A percentile compares a stretch with the other conserved stretches of the same genome.
Evolutionary conservation across 352 stramenopile genomes (phyloP).

Genomic region (Aphanomyces astaci): DNA sequence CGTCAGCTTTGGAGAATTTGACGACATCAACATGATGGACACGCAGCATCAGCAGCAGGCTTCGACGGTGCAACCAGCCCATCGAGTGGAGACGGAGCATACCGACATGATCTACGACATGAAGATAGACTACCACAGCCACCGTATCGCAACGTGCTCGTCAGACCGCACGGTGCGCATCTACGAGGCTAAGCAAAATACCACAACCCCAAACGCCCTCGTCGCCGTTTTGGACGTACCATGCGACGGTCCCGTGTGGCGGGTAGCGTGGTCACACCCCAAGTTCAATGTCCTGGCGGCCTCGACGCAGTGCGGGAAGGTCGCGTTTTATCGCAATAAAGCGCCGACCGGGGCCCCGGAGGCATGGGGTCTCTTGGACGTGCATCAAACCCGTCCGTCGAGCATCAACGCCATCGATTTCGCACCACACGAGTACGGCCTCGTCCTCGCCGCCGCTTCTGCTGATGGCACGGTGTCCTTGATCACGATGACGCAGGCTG

Average conservation of each 20-base stretch:
- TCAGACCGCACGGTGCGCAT: conserved; percentile 76
- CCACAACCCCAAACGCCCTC: conserved; percentile 31
- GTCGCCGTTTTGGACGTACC: conserved; percentile 53
- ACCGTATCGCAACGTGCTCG: conserved; percentile 73
- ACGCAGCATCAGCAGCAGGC: not conserved
- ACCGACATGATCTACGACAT: conserved; percentile 87
- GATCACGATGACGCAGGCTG: conserved; percentile 69
- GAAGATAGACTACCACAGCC: conserved; percentile 84
- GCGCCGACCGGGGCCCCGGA: conserved; percentile 36
- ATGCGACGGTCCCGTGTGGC: conserved; percentile 66
- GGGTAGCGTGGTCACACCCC: conserved; percentile 76
- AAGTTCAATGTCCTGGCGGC: conserved; percentile 80
- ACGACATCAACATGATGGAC: not conserved
- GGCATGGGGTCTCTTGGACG: conserved; percentile 67
- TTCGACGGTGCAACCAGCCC: not conserved
- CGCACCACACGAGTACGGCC: conserved; percentile 80
- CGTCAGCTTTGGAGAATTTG: too few species aligned
- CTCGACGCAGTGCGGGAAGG: conserved; percentile 68
- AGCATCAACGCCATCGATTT: conserved; percentile 75
- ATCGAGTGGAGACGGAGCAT: conserved; percentile 74
- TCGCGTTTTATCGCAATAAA: conserved; percentile 69
- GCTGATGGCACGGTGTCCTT: conserved; percentile 80
- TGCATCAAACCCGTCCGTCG: conserved; percentile 62
- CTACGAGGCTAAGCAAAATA: conserved; percentile 65
- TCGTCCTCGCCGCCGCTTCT: conserved; percentile 68